Evolutionary conservation across 495 filamentous ascomycete genomes (phyloP).

Genomic region (Xylaria sp.): DNA sequence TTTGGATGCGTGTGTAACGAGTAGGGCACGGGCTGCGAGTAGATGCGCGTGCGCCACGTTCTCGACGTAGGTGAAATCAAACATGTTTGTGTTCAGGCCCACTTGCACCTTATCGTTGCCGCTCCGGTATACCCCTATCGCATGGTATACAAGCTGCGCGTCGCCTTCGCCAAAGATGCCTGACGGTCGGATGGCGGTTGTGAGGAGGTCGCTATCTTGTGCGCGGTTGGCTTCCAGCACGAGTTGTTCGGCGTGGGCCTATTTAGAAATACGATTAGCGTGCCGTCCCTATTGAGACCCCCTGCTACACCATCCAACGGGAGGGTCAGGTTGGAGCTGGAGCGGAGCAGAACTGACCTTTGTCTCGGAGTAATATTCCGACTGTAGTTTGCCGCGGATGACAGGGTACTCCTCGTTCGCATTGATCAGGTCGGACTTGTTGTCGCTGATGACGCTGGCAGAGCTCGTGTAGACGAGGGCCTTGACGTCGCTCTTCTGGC

Average conservation of each 20-base stretch:
- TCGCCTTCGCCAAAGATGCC: conserved; percentile 94
- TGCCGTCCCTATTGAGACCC: neutral
- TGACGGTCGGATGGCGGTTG: conserved; percentile 81
- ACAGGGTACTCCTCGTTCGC: conserved; percentile 88
- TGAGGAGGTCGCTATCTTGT: conserved; percentile 68
- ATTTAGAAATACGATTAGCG: conserved; percentile 1
- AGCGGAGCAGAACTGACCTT: conserved; percentile 61
- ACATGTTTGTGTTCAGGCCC: conserved; percentile 86
- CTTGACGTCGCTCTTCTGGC: conserved; percentile 78
- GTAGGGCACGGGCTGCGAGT: conserved; percentile 74
- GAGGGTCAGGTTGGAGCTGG: neutral
- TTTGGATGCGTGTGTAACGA: conserved; percentile 62
- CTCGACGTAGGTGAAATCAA: conserved; percentile 83
- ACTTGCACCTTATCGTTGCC: conserved; percentile 81
- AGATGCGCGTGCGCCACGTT: conserved; percentile 81
- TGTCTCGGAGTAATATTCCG: conserved; percentile 90
- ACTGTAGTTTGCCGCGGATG: conserved; percentile 71
- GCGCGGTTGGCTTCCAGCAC: conserved; percentile 86
- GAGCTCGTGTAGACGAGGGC: conserved; percentile 95
- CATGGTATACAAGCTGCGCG: conserved; percentile 65
- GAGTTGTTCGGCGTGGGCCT: conserved; percentile 86
- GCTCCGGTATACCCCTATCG: conserved; percentile 68
- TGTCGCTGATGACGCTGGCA: conserved; percentile 86
- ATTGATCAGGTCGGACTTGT: conserved; percentile 79
- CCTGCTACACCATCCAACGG: neutral